A percentile compares a stretch with the other conserved stretches of the same genome.
Evolutionary conservation across 441 rosid species (phyloP).

Genomic region (Populus trichocarpa): DNA sequence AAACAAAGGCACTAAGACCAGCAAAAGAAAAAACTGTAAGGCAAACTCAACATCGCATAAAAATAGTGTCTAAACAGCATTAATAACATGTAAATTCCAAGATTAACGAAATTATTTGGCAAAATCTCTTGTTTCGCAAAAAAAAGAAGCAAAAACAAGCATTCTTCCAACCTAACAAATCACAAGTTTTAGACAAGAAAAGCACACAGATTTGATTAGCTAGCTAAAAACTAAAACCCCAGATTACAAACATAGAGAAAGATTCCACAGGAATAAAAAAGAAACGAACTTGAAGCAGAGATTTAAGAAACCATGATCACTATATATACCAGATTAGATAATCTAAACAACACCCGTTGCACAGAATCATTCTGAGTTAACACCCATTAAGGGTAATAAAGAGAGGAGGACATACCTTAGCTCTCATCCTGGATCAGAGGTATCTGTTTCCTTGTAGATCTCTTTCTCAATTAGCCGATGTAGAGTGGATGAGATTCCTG

Average conservation of each 20-base stretch:
- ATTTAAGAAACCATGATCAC: neutral
- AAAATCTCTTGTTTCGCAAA: neutral
- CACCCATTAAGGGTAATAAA: neutral
- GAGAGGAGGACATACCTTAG: conserved; percentile 8
- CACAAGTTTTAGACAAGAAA: too few species aligned
- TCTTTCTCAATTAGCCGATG: neutral
- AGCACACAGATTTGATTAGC: too few species aligned
- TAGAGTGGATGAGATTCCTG: neutral
- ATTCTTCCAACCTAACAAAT: too few species aligned
- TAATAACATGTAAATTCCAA: neutral
- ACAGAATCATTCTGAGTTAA: neutral
- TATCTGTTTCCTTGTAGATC: neutral
- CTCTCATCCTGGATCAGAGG: conserved; percentile 18
- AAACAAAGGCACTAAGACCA: too few species aligned
- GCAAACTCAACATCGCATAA: too few species aligned
- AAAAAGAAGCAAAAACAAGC: too few species aligned
- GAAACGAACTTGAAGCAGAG: neutral
- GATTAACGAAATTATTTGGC: neutral
- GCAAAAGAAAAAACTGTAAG: too few species aligned
- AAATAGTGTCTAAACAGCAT: too few species aligned
- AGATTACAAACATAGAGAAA: neutral
- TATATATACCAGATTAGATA: neutral
- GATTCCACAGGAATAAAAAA: neutral
- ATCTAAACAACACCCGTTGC: neutral
- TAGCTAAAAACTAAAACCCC: too few species aligned